Percentiles rank a stretch among this genome's conserved stretches.
These are phyloP conservation scores for Gossypium laxum DNA, from an alignment of 441 rosid genomes.

Conservation along the genomic window DNA sequence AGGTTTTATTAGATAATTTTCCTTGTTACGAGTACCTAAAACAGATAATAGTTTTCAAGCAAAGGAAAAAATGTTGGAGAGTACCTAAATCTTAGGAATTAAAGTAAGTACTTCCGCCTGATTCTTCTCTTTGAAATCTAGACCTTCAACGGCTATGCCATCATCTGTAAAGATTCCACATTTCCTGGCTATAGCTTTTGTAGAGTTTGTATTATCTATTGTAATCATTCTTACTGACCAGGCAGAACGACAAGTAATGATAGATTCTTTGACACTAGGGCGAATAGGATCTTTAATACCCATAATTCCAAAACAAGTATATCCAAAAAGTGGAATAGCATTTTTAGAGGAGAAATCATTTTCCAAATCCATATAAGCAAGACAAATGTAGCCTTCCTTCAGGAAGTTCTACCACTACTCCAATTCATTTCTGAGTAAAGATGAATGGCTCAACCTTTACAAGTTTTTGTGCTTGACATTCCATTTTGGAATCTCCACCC, in stretches of 20 bases:
- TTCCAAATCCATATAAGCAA: constrained; percentile 43
- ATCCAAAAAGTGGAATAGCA: constrained; percentile 52
- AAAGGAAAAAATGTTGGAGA: not conserved
- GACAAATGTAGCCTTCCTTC: constrained; percentile 46
- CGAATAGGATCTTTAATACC: constrained; percentile 70
- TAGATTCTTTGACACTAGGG: constrained; percentile 63
- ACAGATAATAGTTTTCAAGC: not conserved
- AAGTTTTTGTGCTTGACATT: constrained; percentile 37
- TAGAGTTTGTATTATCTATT: constrained; percentile 60
- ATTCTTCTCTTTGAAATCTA: constrained; percentile 49
- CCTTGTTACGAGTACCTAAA: not conserved
- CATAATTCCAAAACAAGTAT: constrained; percentile 56
- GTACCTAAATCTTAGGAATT: constrained; percentile 77
- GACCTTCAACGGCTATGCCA: constrained; percentile 62
- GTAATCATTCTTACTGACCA: constrained; percentile 59
- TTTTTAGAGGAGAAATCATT: constrained; percentile 39
- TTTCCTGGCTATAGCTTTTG: constrained; percentile 64
- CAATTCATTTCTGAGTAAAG: constrained; percentile 64
- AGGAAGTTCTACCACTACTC: constrained; percentile 56
- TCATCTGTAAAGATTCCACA: constrained; percentile 63
- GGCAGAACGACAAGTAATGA: constrained; percentile 48
- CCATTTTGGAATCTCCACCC: constrained; percentile 60
- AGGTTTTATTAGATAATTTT: not conserved
- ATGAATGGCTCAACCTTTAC: constrained; percentile 74
- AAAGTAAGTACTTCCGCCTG: constrained; percentile 48